A percentile compares a stretch with the other conserved stretches of the same genome.
These are phyloP conservation scores for Euphorbia lathyris DNA, from an alignment of 345 rosid species.

Conservation along the genomic window DNA sequence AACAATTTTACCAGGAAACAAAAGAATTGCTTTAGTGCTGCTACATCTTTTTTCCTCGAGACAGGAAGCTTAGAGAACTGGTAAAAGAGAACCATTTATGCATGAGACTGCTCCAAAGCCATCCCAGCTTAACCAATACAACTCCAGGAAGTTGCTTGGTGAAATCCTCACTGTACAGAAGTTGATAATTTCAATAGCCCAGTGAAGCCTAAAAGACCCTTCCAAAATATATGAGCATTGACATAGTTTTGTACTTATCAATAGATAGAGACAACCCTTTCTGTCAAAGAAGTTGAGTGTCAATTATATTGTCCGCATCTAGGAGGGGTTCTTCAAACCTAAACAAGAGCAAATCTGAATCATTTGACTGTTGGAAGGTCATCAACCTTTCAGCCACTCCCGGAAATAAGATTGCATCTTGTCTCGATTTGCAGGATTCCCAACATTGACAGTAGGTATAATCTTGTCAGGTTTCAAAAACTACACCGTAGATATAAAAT, in stretches of 20 bases:
- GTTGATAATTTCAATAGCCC: background rate
- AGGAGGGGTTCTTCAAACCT: background rate
- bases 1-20: constrained; percentile 1
- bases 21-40: background rate
- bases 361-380: constrained; percentile 7
- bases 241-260: background rate
- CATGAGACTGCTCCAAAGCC: background rate
- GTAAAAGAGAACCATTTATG: background rate
- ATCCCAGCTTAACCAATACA: background rate
- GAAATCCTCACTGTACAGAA: background rate
- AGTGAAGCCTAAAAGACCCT: background rate
- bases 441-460: constrained; percentile 70
- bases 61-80: background rate
- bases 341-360: background rate
- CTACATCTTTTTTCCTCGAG: background rate
- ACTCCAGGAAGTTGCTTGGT: background rate
- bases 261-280: constrained; percentile 1
- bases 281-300: background rate
- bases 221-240: background rate
- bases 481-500: constrained; percentile 26
- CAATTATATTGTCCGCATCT: background rate
- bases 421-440: constrained; percentile 56
- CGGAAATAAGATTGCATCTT: constrained; percentile 68
- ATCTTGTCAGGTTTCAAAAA: constrained; percentile 68
- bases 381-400: constrained; percentile 57